A percentile compares a stretch with the other conserved stretches of the same genome.
These are phyloP conservation scores for Chaetomidium leptoderma DNA, from an alignment of 495 filamentous ascomycete genomes.

Conservation along the genomic window DNA sequence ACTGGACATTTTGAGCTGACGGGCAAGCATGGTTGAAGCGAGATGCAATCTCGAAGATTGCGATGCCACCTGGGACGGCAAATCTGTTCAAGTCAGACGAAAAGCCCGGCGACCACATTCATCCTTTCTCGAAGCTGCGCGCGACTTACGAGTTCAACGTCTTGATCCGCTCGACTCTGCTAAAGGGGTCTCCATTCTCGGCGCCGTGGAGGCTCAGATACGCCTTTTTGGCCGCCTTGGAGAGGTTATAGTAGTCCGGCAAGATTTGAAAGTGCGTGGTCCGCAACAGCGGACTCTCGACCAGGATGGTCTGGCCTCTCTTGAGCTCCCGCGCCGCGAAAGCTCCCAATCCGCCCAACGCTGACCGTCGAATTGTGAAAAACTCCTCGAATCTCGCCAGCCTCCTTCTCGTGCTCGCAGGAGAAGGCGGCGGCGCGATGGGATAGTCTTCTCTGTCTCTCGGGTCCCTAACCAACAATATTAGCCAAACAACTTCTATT, in stretches of 20 bases:
- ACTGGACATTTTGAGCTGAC: constrained; percentile 23
- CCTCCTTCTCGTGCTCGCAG: background rate
- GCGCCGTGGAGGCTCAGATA: constrained; percentile 18
- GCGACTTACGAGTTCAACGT: constrained; percentile 29
- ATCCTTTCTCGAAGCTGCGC: background rate
- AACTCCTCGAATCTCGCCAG: background rate
- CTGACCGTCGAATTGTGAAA: constrained; percentile 27
- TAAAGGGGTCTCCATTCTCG: constrained; percentile 12
- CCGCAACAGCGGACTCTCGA: constrained; percentile 26
- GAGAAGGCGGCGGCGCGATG: background rate
- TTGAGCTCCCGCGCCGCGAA: constrained; percentile 30
- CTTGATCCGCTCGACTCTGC: constrained; percentile 24
- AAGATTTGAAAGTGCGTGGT: constrained; percentile 16
- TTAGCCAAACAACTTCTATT: too few relatives aligned
- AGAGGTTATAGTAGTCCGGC: constrained; percentile 18
- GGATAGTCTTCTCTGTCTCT: background rate
- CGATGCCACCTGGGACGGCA: constrained; percentile 17
- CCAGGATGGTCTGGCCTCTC: constrained; percentile 25
- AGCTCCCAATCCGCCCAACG: constrained; percentile 28
- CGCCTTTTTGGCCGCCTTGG: constrained; percentile 7
- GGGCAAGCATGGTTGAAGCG: constrained; percentile 39
- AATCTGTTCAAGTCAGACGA: constrained; percentile 23
- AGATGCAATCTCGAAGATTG: constrained; percentile 29
- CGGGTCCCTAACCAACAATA: too few relatives aligned
- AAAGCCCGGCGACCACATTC: background rate